Evolutionary conservation across 192 early-diverging fungal genomes (phyloP).

Genomic region (Coemansia sp.): DNA sequence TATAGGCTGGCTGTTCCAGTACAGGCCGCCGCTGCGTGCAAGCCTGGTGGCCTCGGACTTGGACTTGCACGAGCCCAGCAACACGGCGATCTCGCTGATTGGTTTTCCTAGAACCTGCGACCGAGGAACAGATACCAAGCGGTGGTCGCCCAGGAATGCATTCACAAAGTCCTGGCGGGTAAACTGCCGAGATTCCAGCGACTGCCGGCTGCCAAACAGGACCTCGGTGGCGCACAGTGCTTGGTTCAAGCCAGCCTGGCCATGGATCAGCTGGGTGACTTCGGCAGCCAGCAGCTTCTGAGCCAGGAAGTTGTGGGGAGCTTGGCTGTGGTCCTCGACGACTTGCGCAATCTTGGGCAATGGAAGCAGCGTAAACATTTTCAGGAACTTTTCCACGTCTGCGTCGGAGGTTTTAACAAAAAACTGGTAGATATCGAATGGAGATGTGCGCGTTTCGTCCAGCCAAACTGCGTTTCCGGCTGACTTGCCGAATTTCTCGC

Average conservation of each 20-base stretch:
- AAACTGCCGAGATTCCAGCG: constrained; percentile 13
- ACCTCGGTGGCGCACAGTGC: constrained; percentile 72
- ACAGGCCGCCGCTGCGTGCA: constrained; percentile 76
- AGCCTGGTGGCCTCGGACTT: constrained; percentile 78
- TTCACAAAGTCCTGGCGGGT: constrained; percentile 57
- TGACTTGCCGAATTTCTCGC: constrained; percentile 97
- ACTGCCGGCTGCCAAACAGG: constrained; percentile 65
- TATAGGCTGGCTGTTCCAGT: constrained; percentile 52
- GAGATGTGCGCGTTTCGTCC: constrained; percentile 70
- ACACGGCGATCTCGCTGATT: constrained; percentile 61
- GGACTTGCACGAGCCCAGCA: constrained; percentile 62
- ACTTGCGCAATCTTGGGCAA: constrained; percentile 58
- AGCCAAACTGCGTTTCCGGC: constrained; percentile 97
- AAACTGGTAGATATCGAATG: constrained; percentile 94
- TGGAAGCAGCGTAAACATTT: constrained; percentile 79
- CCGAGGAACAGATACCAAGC: constrained; percentile 55
- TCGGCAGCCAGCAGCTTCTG: constrained; percentile 78
- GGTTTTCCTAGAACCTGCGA: constrained; percentile 49
- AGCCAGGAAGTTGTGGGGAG: constrained; percentile 68
- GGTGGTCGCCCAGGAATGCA: constrained; percentile 69
- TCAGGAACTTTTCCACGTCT: constrained; percentile 72
- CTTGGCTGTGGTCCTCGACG: constrained; percentile 61
- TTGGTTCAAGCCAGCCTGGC: constrained; percentile 63
- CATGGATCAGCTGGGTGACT: constrained; percentile 88
- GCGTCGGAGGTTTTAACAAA: constrained; percentile 82